Conservation (phyloP, 192 early-diverging fungal species). For the Jimgerdemannia lactiflua region DNA sequence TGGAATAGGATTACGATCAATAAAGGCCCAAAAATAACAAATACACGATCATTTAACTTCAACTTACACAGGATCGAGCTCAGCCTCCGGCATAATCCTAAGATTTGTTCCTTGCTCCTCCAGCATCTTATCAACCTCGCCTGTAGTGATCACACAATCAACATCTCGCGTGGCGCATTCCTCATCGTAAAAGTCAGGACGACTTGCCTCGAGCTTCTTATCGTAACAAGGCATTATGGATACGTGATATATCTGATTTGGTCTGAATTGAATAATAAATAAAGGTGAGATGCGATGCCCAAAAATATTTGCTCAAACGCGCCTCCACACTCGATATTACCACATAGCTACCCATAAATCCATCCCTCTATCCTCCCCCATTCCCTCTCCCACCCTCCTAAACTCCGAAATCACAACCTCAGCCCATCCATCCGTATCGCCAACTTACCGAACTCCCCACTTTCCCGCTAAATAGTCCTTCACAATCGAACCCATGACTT, state of each 20-base stretch:
- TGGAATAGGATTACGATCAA: neutral
- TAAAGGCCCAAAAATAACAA: neutral
- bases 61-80: slow-evolving; percentile 53
- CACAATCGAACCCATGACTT: slow-evolving; percentile 92
- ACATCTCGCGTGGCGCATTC: slow-evolving; percentile 85
- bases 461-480: slow-evolving; percentile 78
- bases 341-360: no score
- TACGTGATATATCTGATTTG: slow-evolving; percentile 89
- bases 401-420: neutral
- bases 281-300: no score
- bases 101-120: slow-evolving; percentile 58
- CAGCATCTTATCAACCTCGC: slow-evolving; percentile 90
- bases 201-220: slow-evolving; percentile 97
- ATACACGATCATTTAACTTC: slow-evolving; percentile 4
- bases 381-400: neutral
- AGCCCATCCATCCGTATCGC: neutral
- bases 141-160: slow-evolving; percentile 94
- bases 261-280: slow-evolving; percentile 22
- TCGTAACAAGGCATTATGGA: slow-evolving; percentile 98
- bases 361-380: no score
- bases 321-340: neutral
- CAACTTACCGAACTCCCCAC: slow-evolving; percentile 41
- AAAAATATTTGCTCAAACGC: neutral
- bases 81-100: slow-evolving; percentile 39
- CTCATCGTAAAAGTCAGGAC: slow-evolving; percentile 87